These are phyloP conservation scores for Backusella liffmaniae DNA, from an alignment of 192 early-diverging fungal genomes.

Conservation along the genomic window DNA sequence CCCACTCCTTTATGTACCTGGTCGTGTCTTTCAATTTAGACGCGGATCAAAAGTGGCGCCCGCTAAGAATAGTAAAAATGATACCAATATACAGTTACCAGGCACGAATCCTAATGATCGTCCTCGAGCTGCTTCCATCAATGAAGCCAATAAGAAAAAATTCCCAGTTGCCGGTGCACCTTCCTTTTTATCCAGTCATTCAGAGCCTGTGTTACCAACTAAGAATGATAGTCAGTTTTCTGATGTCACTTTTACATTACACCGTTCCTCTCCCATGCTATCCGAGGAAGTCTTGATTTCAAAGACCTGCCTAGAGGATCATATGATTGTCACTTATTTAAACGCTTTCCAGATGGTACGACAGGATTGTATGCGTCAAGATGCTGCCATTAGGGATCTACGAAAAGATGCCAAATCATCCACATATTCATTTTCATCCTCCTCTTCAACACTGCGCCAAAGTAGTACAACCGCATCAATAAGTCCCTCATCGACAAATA, in stretches of 20 bases:
- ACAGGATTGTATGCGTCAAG: slow-evolving; percentile 23
- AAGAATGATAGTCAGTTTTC: neutral
- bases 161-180: slow-evolving; percentile 1
- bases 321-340: slow-evolving; percentile 37
- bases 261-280: slow-evolving; percentile 21
- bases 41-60: neutral
- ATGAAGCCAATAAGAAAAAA: neutral
- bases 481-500: neutral
- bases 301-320: slow-evolving; percentile 39
- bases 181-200: slow-evolving; percentile 10
- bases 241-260: slow-evolving; percentile 31
- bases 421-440: slow-evolving; percentile 5
- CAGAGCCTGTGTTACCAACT: neutral
- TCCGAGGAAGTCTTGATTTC: slow-evolving; percentile 36
- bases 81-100: neutral
- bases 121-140: neutral
- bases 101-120: neutral
- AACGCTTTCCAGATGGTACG: slow-evolving; percentile 29
- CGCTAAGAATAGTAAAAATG: neutral
- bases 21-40: slow-evolving; percentile 34
- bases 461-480: neutral
- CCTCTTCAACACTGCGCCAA: neutral
- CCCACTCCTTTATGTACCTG: slow-evolving; percentile 36
- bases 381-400: neutral
- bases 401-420: neutral